Evolutionary conservation across 371 early-diverging fungal species (phyloP).

Genomic region (Paraphysoderma sedebokerense): DNA sequence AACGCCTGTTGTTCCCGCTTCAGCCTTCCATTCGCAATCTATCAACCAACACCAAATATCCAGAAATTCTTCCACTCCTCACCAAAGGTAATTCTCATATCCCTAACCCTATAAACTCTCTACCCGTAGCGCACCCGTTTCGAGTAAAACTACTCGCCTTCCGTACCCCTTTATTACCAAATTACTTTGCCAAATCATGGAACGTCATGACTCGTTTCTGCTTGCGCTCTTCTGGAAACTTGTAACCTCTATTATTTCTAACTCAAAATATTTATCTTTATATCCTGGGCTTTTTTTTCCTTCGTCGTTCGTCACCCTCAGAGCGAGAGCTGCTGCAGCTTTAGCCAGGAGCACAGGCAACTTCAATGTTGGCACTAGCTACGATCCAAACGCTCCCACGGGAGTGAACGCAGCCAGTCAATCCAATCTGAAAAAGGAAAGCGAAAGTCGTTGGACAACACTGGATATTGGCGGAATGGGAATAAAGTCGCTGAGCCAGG

Average conservation of each 20-base stretch:
- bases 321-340: too few species aligned
- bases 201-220: constrained; percentile 4
- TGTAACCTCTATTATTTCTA: constrained; percentile 11
- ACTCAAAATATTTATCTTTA: too few species aligned
- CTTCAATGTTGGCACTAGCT: constrained; percentile 36
- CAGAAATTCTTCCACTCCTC: constrained; percentile 61
- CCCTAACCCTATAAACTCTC: constrained; percentile 68
- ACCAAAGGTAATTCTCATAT: too few species aligned
- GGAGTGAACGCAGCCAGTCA: too few species aligned
- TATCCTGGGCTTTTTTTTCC: too few species aligned
- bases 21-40: constrained; percentile 50
- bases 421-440: too few species aligned
- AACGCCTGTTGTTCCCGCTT: constrained; percentile 12
- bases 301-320: too few species aligned
- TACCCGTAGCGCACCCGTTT: constrained; percentile 26
- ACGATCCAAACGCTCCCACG: constrained; percentile 42
- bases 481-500: constrained; percentile 51
- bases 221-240: constrained; percentile 12
- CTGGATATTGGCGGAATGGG: constrained; percentile 89
- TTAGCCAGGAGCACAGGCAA: constrained; percentile 12
- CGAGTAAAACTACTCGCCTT: constrained; percentile 11
- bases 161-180: constrained; percentile 1
- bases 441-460: constrained; percentile 71
- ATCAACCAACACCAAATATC: constrained; percentile 48
- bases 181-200: background rate